Evolutionary conservation across 2,329 filamentous ascomycete genomes (phyloP).

Genomic region (Neodidymelliopsis sp.): DNA sequence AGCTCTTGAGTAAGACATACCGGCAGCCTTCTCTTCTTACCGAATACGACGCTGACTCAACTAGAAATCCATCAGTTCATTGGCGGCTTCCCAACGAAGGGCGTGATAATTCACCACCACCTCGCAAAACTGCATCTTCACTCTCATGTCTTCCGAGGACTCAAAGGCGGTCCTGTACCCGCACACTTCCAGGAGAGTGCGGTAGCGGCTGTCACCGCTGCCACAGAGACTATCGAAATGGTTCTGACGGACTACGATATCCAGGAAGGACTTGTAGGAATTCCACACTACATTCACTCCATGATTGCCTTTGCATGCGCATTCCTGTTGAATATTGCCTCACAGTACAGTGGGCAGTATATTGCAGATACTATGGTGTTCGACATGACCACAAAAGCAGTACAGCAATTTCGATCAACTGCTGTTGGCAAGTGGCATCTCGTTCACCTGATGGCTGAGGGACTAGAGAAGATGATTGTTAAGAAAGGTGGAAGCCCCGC

Average conservation of each 20-base stretch:
- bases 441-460: constrained; percentile 57
- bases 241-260: constrained; percentile 55
- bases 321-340: constrained; percentile 59
- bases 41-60: constrained; percentile 25
- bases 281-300: constrained; percentile 61
- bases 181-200: constrained; percentile 56
- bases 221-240: constrained; percentile 55
- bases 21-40: background rate
- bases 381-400: constrained; percentile 49
- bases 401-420: constrained; percentile 52
- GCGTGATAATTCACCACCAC: constrained; percentile 61
- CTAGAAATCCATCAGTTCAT: constrained; percentile 55
- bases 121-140: constrained; percentile 63
- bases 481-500: constrained; percentile 22
- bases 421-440: constrained; percentile 57
- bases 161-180: constrained; percentile 58
- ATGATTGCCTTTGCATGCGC: constrained; percentile 64
- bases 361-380: constrained; percentile 50
- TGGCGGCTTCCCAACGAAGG: constrained; percentile 59
- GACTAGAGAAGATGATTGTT: constrained; percentile 53
- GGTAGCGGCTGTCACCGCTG: constrained; percentile 57
- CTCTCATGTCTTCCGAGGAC: constrained; percentile 56
- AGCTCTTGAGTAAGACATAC: constrained; percentile 51
- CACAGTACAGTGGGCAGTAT: constrained; percentile 52
- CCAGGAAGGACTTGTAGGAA: constrained; percentile 51